Evolutionary conservation across 768 basidiomycete species (phyloP).

Genomic region (Tulasnella sp.): DNA sequence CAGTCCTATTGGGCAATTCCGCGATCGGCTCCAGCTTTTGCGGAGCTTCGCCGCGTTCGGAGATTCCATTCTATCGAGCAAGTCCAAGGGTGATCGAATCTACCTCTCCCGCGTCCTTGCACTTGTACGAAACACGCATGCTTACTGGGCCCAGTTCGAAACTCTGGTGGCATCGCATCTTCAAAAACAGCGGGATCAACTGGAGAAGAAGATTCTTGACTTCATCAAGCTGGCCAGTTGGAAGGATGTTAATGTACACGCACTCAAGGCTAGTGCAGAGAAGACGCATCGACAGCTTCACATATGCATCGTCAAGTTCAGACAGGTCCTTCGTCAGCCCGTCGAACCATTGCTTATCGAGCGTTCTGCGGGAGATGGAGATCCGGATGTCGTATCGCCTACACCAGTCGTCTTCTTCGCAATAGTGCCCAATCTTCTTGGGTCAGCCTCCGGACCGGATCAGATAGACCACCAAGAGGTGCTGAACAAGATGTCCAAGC

Average conservation of each 20-base stretch:
- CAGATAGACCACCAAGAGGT: background rate
- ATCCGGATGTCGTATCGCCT: background rate
- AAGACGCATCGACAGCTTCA: slow-evolving; percentile 85
- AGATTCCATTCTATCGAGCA: slow-evolving; percentile 28
- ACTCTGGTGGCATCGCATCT: slow-evolving; percentile 40
- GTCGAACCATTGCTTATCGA: slow-evolving; percentile 28
- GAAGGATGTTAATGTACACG: slow-evolving; percentile 94
- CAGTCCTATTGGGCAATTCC: slow-evolving; percentile 78
- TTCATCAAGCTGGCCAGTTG: slow-evolving; percentile 95
- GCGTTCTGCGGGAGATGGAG: background rate
- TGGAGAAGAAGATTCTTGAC: slow-evolving; percentile 74
- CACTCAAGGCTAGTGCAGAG: slow-evolving; percentile 83
- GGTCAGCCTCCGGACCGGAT: background rate
- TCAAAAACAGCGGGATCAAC: slow-evolving; percentile 39
- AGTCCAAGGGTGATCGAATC: slow-evolving; percentile 25
- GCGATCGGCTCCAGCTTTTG: slow-evolving; percentile 54
- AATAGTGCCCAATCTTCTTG: background rate
- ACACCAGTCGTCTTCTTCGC: background rate
- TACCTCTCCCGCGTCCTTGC: slow-evolving; percentile 42
- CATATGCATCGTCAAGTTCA: slow-evolving; percentile 83
- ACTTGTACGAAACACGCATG: slow-evolving; percentile 50
- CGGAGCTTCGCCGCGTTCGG: slow-evolving; percentile 53
- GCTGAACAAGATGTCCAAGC: background rate
- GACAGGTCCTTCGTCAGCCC: slow-evolving; percentile 77
- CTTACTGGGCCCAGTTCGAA: slow-evolving; percentile 55